Evolutionary conservation across 2,329 filamentous ascomycete genomes (phyloP), one percentile per base, ranked within the genome.

Genomic region (Ascochyta fabae): DNA sequence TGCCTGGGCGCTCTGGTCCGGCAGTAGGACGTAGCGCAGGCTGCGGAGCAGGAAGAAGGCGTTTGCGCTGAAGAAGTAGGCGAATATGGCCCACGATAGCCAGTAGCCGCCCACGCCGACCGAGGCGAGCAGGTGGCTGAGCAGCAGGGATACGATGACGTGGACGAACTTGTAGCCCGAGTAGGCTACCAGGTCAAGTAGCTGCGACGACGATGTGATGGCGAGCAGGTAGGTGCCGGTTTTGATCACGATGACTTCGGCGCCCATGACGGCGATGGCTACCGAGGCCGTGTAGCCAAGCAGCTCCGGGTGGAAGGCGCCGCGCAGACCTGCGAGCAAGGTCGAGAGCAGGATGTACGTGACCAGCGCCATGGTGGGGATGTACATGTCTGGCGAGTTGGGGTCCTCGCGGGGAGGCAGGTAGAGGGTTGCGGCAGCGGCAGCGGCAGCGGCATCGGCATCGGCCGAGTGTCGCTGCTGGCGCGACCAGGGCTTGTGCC

Each of bases 331-430:
- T 8, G 94, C 94, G 51, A 99, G 83, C 38, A 98, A 83, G 0
- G 94, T 95, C 5, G 91, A 96, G 10, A 99, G 85, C 31, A 99
- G 88, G 62, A 99, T 96, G 77, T 99, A 99, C 23, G 95, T 99
- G 42, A 98, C 92, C 48, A 99, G 83, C 1, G 95, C 94, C 95
- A 99, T 99, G 70, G 96, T 75, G 15, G 93, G 93, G 68, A 99
- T 99, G 80, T 99, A 99, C 93, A 99, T 98, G 78, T 99, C 95
- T 15, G 96, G 95, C 63, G 92, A 96, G 79, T 99, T 99, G 77
- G 98, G 83, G 73, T 99, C 95, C 76, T 99, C 94, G 62, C 95
- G 85, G 2, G 95, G 95, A 5, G 95, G 92, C 7, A 97, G 84
- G 77, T 95, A 99, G 23, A 68, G 58, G 0, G 61, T 58, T 2